Conservation (phyloP, 2,329 filamentous ascomycete genomes). For the Alternaria arbusti region DNA sequence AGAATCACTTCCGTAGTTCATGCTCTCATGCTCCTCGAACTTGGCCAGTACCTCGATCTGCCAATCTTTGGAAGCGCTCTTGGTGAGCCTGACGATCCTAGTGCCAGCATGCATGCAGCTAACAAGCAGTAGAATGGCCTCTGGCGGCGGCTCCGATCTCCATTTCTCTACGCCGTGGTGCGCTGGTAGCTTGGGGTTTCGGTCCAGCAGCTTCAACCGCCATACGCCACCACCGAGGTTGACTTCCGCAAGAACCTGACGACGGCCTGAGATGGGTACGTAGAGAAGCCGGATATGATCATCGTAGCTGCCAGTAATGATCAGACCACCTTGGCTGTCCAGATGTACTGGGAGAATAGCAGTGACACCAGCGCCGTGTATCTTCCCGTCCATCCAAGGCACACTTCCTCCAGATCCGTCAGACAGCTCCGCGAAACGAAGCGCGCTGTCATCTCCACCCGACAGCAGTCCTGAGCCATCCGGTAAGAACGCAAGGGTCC, state of each 20-base stretch:
- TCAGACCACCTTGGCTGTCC: constrained; percentile 54
- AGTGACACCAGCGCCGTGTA: constrained; percentile 84
- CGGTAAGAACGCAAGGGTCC: constrained; percentile 69
- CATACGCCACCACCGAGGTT: constrained; percentile 84
- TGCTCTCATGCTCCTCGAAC: constrained; percentile 88
- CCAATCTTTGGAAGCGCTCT: constrained; percentile 55
- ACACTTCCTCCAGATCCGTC: constrained; percentile 20
- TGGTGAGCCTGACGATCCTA: constrained; percentile 63
- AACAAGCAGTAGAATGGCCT: constrained; percentile 59
- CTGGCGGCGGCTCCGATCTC: constrained; percentile 21
- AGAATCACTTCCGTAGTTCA: constrained; percentile 90
- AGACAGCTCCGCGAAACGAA: constrained; percentile 49
- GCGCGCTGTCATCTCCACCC: constrained; percentile 77
- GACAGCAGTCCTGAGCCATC: constrained; percentile 62
- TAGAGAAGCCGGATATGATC: constrained; percentile 76
- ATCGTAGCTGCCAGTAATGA: constrained; percentile 92
- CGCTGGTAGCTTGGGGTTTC: constrained; percentile 16
- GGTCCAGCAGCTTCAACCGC: constrained; percentile 71
- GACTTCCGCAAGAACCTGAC: constrained; percentile 65
- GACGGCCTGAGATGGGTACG: constrained; percentile 47
- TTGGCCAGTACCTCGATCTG: constrained; percentile 68
- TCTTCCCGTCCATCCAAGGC: constrained; percentile 59
- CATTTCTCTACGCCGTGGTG: constrained; percentile 21
- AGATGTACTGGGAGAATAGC: constrained; percentile 76
- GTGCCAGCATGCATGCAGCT: constrained; percentile 94